These are phyloP conservation scores for Cyclanthera cordifolia DNA, from an alignment of 306 rosid genomes.

Conservation along the genomic window DNA sequence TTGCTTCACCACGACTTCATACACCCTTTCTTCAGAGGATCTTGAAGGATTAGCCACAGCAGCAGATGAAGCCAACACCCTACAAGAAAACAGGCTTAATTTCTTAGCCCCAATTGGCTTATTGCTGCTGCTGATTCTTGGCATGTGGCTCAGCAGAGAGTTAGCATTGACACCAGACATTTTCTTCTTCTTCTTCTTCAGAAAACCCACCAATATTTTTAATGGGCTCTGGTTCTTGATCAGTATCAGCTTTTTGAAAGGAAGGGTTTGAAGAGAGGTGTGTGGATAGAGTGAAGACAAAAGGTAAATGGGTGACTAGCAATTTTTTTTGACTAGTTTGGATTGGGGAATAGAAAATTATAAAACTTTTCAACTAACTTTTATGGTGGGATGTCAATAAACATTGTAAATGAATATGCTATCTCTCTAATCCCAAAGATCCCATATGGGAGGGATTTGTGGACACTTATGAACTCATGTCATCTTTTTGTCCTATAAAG, in stretches of 20 bases:
- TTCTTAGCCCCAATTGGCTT: constrained; percentile 21
- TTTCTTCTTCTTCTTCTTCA: constrained; percentile 7
- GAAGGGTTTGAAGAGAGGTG: background rate
- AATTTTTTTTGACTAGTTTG: background rate
- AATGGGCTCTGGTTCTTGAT: background rate
- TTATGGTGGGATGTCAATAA: background rate
- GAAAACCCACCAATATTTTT: constrained; percentile 25
- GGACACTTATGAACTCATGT: background rate
- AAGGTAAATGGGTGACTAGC: constrained; percentile 9
- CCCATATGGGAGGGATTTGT: background rate
- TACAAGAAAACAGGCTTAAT: constrained; percentile 29
- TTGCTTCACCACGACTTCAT: constrained; percentile 79
- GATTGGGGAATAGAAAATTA: background rate
- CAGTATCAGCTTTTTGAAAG: background rate
- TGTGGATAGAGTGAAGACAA: too few relatives aligned
- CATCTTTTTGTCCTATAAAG: background rate
- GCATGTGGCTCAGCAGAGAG: constrained; percentile 28
- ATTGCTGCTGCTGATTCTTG: constrained; percentile 21
- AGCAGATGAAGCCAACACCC: constrained; percentile 37
- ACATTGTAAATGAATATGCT: background rate
- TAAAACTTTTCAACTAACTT: too few relatives aligned
- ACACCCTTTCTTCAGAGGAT: constrained; percentile 76
- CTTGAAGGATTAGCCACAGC: constrained; percentile 49
- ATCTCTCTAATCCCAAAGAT: constrained; percentile 6
- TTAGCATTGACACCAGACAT: constrained; percentile 38